Percentiles rank a stretch among this genome's conserved stretches.
These are phyloP conservation scores for Pyricularia sp. DNA, from an alignment of 2,329 filamentous ascomycete species.

Conservation along the genomic window DNA sequence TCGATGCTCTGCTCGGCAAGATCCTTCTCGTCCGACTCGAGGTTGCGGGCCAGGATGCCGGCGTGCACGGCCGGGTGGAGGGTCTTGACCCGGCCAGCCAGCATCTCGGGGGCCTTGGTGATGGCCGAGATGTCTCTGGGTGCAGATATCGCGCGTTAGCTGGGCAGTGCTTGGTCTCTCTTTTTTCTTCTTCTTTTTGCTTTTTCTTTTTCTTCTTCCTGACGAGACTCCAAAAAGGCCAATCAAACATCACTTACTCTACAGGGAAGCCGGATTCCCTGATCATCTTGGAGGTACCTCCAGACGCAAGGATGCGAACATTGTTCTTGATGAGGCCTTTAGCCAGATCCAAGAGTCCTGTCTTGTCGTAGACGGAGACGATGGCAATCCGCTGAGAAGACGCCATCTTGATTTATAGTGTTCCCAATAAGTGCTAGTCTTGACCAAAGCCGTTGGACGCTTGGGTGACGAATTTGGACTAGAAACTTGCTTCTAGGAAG, in stretches of 20 bases:
- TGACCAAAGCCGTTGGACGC: background rate
- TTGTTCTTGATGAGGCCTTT: conserved; percentile 84
- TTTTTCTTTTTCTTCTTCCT: background rate
- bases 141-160: conserved; percentile 1
- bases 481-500: background rate
- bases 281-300: conserved; percentile 93
- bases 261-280: conserved; percentile 92
- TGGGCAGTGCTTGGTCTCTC: background rate
- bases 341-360: conserved; percentile 82
- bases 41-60: conserved; percentile 86
- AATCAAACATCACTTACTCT: conserved; percentile 50
- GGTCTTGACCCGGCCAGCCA: conserved; percentile 71
- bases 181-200: background rate
- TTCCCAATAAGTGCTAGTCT: background rate
- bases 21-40: conserved; percentile 94
- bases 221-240: conserved; percentile 9
- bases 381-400: conserved; percentile 62
- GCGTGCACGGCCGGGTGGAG: conserved; percentile 89
- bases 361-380: conserved; percentile 98
- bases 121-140: conserved; percentile 90
- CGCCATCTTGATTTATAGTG: conserved; percentile 19
- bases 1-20: conserved; percentile 89
- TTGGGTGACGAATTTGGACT: background rate
- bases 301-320: conserved; percentile 88
- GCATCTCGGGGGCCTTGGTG: conserved; percentile 94